Evolutionary conservation across 1,284 basidiomycete genomes (phyloP).

Genomic region (Papiliotrema terrestris): DNA sequence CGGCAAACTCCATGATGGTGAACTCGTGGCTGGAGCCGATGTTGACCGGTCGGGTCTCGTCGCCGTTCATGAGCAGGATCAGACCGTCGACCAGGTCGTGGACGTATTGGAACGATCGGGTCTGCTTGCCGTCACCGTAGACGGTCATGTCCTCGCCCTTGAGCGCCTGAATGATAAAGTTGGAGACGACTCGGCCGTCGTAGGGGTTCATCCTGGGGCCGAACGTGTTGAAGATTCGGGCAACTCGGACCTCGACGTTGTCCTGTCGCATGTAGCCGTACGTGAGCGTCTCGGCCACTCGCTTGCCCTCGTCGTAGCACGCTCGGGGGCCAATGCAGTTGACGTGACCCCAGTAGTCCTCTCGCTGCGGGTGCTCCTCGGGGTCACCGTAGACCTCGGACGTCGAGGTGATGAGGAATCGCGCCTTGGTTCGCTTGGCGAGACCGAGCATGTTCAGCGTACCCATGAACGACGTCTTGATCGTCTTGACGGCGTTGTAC

Average conservation of each 20-base stretch:
- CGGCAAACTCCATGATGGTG: constrained; percentile 84
- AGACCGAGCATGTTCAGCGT: constrained; percentile 96
- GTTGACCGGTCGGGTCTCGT: constrained; percentile 88
- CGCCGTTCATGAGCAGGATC: constrained; percentile 88
- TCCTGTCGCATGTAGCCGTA: constrained; percentile 94
- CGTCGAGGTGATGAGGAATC: constrained; percentile 92
- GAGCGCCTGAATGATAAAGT: constrained; percentile 95
- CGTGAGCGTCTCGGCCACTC: constrained; percentile 89
- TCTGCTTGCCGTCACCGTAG: constrained; percentile 93
- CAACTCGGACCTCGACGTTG: constrained; percentile 89
- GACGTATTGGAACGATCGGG: constrained; percentile 89
- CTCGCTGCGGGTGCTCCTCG: constrained; percentile 90
- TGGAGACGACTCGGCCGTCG: constrained; percentile 95
- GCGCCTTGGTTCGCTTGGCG: constrained; percentile 95
- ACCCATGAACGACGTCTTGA: constrained; percentile 97
- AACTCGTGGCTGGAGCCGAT: constrained; percentile 92
- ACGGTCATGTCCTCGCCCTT: constrained; percentile 94
- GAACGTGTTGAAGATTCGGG: constrained; percentile 82
- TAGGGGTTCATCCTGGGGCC: constrained; percentile 75
- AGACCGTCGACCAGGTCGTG: constrained; percentile 59
- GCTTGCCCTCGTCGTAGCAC: constrained; percentile 97
- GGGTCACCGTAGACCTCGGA: constrained; percentile 95
- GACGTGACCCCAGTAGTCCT: constrained; percentile 97
- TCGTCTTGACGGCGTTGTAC: constrained; percentile 90
- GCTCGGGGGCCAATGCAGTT: constrained; percentile 96